These are phyloP conservation scores for Mycena vulgaris DNA, from an alignment of 768 basidiomycete genomes.

Conservation along the genomic window DNA sequence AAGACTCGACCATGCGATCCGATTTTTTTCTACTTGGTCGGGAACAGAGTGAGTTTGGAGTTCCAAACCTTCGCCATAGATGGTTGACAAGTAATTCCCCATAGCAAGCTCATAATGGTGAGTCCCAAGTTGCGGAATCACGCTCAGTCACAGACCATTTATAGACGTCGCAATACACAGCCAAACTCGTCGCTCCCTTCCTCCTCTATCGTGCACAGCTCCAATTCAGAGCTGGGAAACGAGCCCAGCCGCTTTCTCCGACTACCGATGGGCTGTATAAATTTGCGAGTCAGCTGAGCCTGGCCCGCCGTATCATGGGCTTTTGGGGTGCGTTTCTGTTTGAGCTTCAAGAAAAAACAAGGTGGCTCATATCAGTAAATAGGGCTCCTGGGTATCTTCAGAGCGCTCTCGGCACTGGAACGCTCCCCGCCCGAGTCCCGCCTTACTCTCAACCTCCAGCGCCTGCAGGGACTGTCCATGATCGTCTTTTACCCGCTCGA, in stretches of 20 bases:
- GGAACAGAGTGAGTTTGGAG: constrained; percentile 68
- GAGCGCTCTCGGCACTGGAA: constrained; percentile 67
- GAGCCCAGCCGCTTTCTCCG: constrained; percentile 53
- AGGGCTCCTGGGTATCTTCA: constrained; percentile 66
- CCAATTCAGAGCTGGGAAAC: constrained; percentile 61
- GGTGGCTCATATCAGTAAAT: not conserved
- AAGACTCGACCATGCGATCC: constrained; percentile 63
- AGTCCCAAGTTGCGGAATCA: constrained; percentile 23
- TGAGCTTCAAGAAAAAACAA: not conserved
- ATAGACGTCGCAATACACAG: constrained; percentile 66
- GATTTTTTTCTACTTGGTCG: constrained; percentile 69
- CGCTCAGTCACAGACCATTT: constrained; percentile 1
- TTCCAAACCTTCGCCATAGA: not conserved
- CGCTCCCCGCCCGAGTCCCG: constrained; percentile 64
- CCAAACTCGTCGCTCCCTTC: constrained; percentile 65
- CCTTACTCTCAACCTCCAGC: constrained; percentile 63
- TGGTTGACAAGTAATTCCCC: constrained; percentile 7
- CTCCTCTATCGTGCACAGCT: constrained; percentile 64
- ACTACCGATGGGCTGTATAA: constrained; percentile 55
- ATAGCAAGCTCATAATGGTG: constrained; percentile 69
- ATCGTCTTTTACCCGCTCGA: constrained; percentile 68
- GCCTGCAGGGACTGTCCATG: constrained; percentile 69
- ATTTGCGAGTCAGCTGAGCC: constrained; percentile 59
- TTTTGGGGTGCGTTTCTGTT: constrained; percentile 62
- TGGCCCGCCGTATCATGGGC: constrained; percentile 66